Percentiles rank a stretch among this genome's conserved stretches.
Evolutionary conservation across 345 rosid genomes (phyloP).

Genomic region (Turnera subulata): DNA sequence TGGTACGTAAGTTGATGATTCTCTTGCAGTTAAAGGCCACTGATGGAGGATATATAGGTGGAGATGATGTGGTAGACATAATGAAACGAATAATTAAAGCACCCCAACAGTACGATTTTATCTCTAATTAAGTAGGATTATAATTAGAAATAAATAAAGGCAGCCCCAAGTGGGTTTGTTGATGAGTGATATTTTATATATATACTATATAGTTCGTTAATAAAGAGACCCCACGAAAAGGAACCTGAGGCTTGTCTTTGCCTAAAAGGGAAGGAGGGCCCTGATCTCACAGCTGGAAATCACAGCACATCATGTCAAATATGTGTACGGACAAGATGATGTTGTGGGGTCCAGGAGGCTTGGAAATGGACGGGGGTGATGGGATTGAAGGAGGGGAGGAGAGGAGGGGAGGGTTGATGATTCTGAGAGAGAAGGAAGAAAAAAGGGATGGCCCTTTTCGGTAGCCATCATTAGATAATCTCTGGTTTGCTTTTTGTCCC

Average conservation of each 20-base stretch:
- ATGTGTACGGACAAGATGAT: not conserved
- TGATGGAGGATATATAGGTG: not conserved
- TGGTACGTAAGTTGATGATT: not conserved
- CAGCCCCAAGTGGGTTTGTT: not conserved
- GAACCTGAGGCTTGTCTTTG: slow-evolving; percentile 4
- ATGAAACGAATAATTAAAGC: slow-evolving; percentile 7
- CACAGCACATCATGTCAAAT: slow-evolving; percentile 3
- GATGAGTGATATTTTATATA: not conserved
- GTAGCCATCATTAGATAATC: not conserved
- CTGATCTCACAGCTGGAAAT: slow-evolving; percentile 4
- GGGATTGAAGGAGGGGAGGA: not conserved
- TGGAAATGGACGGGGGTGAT: not conserved
- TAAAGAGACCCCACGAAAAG: not conserved
- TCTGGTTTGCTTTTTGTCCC: not conserved
- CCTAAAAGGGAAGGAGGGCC: slow-evolving; percentile 9
- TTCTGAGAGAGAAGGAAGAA: not conserved
- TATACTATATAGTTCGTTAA: no score
- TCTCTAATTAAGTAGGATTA: not conserved
- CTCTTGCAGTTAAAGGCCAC: not conserved
- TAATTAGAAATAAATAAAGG: not conserved
- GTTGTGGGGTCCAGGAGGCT: not conserved
- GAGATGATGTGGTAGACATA: not conserved
- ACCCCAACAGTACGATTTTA: not conserved
- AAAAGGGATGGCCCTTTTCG: not conserved
- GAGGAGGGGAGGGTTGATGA: no score